Percentiles rank a stretch among this genome's conserved stretches.
These are phyloP conservation scores for Solanum medicagineum DNA, from an alignment of 257 asterid genomes.

Conservation along the genomic window DNA sequence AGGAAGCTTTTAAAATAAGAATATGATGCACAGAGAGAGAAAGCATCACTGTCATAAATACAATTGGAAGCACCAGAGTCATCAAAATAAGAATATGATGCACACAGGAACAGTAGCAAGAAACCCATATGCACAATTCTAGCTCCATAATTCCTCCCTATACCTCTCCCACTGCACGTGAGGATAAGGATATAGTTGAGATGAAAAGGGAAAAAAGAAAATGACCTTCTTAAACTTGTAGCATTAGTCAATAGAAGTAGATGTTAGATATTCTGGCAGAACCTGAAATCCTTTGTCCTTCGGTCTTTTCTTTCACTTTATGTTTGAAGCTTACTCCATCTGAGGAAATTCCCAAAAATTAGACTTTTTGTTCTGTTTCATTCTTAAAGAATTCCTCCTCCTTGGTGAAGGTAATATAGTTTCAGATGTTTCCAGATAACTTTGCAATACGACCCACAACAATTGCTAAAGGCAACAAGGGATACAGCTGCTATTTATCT, in stretches of 20 bases:
- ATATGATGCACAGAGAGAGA: neutral
- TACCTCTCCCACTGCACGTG: neutral
- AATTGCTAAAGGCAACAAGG: conserved; percentile 67
- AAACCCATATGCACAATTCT: neutral
- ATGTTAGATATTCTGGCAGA: neutral
- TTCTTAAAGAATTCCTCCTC: neutral
- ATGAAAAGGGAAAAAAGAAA: neutral
- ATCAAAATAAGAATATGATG: neutral
- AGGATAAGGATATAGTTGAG: neutral
- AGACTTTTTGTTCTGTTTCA: neutral
- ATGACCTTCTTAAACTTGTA: neutral
- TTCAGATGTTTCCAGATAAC: conserved; percentile 51
- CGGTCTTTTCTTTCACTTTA: neutral
- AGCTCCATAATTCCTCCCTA: neutral
- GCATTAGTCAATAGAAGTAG: neutral
- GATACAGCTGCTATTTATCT: conserved; percentile 96
- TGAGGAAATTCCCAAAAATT: neutral
- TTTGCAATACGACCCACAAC: conserved; percentile 67
- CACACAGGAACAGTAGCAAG: neutral
- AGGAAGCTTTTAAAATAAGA: neutral
- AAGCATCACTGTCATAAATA: neutral
- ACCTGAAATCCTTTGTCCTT: neutral
- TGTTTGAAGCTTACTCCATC: neutral
- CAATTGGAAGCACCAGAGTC: neutral
- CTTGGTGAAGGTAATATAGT: neutral